Base-by-base conservation (phyloP, 2,329 filamentous ascomycete species). In the Fusarium sacchari region DNA sequence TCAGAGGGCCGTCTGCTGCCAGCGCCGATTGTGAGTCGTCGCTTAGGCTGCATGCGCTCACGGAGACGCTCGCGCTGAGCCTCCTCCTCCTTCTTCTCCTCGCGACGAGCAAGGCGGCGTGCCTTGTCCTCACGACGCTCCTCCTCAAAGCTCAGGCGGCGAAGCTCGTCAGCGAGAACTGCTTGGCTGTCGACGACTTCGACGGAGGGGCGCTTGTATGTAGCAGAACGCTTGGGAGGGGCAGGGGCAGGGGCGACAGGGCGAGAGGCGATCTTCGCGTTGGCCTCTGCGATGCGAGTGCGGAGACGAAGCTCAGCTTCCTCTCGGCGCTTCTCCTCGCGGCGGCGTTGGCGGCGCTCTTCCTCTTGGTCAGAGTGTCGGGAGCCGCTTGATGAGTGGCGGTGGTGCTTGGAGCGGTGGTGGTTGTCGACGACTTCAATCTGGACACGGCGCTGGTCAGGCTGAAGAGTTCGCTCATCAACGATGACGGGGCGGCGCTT, bases 181-280 rank as follows among this genome's bases (percentile, higher is more conserved):
- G 79, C 78, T 39, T 80, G 77, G 44, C 71, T 65, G 56, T 76
- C 66, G 43, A 60, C 64, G 47, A 78, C 68, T 67, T 76, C 75
- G 26, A 80, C 74, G 36, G 67, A 72, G 28, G 71, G 68, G 43
- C 73, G 72, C 69, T 72, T 60, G 71, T 74, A 72, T 40, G 79
- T 74, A 30, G 78, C 64, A 43, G 74, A 64, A 60, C 77, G 75
- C 42, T 71, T 65, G 13, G 76, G 74, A 9, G 71, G 36, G 13
- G 79, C 71, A 10, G 78, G 72, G 15, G 76, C 71, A 46, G 81
- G 80, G 20, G 82, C 79, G 12, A 79, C 68, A 24, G 80, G 77
- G 15, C 85, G 83, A 67, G 74, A 80, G 64, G 81, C 79, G 60
- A 87, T 87, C 63, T 82, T 81, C 37, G 80, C 80, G 60, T 87